Percentiles rank a stretch among this genome's conserved stretches.
These are phyloP conservation scores for Chalciporus piperatus DNA, from an alignment of 768 basidiomycete genomes.

Conservation along the genomic window DNA sequence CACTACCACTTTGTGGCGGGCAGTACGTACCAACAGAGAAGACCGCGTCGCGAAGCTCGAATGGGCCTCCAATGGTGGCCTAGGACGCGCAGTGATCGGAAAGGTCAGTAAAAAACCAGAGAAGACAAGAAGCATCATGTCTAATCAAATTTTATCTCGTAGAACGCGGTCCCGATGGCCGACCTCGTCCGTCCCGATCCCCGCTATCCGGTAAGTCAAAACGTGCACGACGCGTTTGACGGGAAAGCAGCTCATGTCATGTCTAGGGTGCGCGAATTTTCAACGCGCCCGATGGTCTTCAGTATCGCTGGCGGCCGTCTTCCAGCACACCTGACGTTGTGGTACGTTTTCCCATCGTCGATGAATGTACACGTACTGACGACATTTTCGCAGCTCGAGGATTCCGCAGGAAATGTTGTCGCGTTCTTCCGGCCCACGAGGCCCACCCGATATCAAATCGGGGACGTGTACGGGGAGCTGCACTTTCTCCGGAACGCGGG, in stretches of 20 bases:
- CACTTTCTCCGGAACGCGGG: conserved; percentile 80
- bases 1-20: conserved; percentile 75
- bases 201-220: conserved; percentile 51
- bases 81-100: conserved; percentile 82
- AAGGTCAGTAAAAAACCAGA: conserved; percentile 48
- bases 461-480: conserved; percentile 83
- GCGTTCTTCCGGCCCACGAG: conserved; percentile 80
- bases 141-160: conserved; percentile 29
- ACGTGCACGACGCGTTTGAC: conserved; percentile 6
- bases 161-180: conserved; percentile 79
- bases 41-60: conserved; percentile 87
- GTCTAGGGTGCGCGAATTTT: conserved; percentile 64
- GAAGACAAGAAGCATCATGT: conserved; percentile 12
- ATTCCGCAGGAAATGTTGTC: conserved; percentile 63
- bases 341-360: conserved; percentile 38
- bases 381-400: conserved; percentile 55
- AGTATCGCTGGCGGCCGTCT: conserved; percentile 79
- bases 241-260: conserved; percentile 12
- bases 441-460: conserved; percentile 78
- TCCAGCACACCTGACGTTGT: conserved; percentile 54
- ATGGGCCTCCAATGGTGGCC: conserved; percentile 79
- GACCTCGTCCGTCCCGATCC: conserved; percentile 76
- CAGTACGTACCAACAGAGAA: conserved; percentile 82
- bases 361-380: conserved; percentile 5
- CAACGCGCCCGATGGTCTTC: conserved; percentile 78